Conservation (phyloP, 129 eudicot species). For the Chrysanthemum makinoi region DNA sequence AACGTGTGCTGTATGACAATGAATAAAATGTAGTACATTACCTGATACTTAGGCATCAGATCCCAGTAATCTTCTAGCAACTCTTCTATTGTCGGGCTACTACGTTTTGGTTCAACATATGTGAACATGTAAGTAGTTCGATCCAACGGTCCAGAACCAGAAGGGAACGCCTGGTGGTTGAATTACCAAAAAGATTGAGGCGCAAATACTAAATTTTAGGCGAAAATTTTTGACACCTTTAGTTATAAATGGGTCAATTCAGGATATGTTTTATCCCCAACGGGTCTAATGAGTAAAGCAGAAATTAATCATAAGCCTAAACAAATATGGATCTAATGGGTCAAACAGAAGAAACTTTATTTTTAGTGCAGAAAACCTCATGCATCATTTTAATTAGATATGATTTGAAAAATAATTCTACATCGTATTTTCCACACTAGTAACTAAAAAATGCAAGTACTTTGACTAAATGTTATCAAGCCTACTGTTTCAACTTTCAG, state of each 20-base stretch:
- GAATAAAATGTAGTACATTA: conserved; percentile 15
- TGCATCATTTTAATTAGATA: not conserved
- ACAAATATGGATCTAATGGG: no score
- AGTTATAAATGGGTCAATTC: not conserved
- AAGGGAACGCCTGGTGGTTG: conserved; percentile 82
- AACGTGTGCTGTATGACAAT: not conserved
- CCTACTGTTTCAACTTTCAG: not conserved
- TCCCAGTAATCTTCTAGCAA: conserved; percentile 95
- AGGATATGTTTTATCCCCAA: not conserved
- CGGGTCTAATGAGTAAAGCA: no score
- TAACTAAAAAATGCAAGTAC: no score
- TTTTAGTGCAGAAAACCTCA: not conserved
- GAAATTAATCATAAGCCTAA: no score
- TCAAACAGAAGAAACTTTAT: not conserved
- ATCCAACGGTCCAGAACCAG: conserved; percentile 91
- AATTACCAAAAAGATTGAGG: conserved; percentile 9
- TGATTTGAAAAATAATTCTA: not conserved
- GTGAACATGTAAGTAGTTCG: conserved; percentile 99
- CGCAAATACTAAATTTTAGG: not conserved
- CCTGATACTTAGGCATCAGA: conserved; percentile 97
- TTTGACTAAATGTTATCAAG: not conserved
- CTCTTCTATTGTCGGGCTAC: conserved; percentile 77
- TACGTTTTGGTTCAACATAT: conserved; percentile 83
- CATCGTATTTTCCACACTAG: no score
- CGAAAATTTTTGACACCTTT: not conserved